Base-by-base conservation (phyloP, 495 filamentous ascomycete species). In the Aspergillus baeticus region DNA sequence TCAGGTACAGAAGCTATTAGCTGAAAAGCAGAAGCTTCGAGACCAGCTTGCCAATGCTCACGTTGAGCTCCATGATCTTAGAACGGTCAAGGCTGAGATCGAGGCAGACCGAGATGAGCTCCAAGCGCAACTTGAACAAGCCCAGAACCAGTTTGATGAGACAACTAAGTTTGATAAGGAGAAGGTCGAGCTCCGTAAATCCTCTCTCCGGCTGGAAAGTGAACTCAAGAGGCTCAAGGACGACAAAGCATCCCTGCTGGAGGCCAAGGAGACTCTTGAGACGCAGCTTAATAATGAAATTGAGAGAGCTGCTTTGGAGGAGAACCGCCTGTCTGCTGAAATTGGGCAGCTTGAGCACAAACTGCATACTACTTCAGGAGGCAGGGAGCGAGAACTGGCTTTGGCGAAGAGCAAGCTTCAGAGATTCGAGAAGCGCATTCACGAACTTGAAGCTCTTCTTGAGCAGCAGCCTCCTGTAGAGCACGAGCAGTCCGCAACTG, bases 41-140 rank as follows among this genome's bases (percentile, higher is more conserved):
- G 87, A 87, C 48, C 78, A 86, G 55, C 70, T 87, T 26, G 76
- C 79, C 8, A 79, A 73, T 54, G 69, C 83, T n/a, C 83, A 86
- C 54, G 73, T 81, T 39, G 84, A 89, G 57, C 60, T 87, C 8
- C 81, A 81, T 46, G 70, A 79, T 43, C 60, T 89, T n/a, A 78
- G 77, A 43, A 67, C 73, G 18, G 74, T 80, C 1, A 67, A 78
- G 15, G 70, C 74, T 20, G 81, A 85, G 38, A 63, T 79, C 33
- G 81, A 85, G 63, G 76, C 80, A 17, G 85, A 90, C 62, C 81
- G 85, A 11, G 82, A 88, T 55, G 84, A 88, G 60, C 65, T 89
- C 15, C 80, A 83, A 45, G 75, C 65, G 49, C 81, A 87, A 54
- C 66, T 88, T 4, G 69, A 77, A 15, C 72, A 75, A 14, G 63